Percentiles rank a stretch among this genome's conserved stretches.
Conservation (phyloP, 176 grass and related monocot species). For the Oryza australiensis region DNA sequence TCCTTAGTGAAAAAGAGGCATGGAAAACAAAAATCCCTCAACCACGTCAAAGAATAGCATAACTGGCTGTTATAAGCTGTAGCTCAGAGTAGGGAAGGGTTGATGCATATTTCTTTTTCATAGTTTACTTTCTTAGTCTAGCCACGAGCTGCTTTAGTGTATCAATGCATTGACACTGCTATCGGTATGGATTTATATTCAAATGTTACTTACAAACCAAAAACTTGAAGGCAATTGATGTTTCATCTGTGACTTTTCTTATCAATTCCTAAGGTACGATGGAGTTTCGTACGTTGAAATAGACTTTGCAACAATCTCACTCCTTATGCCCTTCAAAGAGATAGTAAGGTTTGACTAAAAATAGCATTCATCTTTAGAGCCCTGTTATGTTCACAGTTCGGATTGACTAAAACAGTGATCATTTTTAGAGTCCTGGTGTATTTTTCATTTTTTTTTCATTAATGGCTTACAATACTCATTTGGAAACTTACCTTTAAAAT, state of each 20-base stretch:
- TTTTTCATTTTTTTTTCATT: not conserved
- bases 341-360: not conserved
- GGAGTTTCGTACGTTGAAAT: not conserved
- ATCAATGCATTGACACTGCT: not conserved
- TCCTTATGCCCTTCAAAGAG: constrained; percentile 10
- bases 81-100: constrained; percentile 5
- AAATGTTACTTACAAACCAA: not conserved
- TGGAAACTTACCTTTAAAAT: not conserved
- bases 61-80: not conserved
- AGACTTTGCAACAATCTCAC: not conserved
- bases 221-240: not conserved
- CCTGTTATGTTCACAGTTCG: not conserved
- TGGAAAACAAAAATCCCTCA: not conserved
- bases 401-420: not conserved
- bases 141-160: not conserved
- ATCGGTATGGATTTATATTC: constrained; percentile 3
- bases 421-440: not conserved
- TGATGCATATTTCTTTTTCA: not conserved
- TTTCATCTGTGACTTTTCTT: not conserved
- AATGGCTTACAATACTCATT: not conserved
- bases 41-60: not conserved
- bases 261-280: not conserved
- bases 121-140: not conserved
- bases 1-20: not conserved
- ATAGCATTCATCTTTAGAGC: constrained; percentile 2